A percentile compares a stretch with the other conserved stretches of the same genome.
Conservation (phyloP, 495 filamentous ascomycete species). For the Penicillium samsonianum region DNA sequence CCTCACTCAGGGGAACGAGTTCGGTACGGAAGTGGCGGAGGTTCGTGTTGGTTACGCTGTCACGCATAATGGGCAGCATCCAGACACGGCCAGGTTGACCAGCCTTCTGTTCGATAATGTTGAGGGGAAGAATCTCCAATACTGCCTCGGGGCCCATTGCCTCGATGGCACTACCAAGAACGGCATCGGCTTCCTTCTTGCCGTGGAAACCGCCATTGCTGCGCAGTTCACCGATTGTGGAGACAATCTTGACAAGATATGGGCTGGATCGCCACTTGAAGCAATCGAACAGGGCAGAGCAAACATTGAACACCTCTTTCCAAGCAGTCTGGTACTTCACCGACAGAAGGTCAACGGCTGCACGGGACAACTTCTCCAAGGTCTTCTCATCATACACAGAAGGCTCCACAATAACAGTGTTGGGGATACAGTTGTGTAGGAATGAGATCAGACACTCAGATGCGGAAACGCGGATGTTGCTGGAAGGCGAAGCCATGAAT, state of each 20-base stretch:
- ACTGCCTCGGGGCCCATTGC: conserved; percentile 87
- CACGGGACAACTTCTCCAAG: conserved; percentile 70
- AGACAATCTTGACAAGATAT: conserved; percentile 70
- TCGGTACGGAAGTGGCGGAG: conserved; percentile 81
- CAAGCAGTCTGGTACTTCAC: conserved; percentile 93
- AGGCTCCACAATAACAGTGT: conserved; percentile 75
- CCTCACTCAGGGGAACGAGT: conserved; percentile 84
- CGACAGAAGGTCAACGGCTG: conserved; percentile 69
- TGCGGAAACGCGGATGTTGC: conserved; percentile 89
- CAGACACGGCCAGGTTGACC: conserved; percentile 86
- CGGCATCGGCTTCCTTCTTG: conserved; percentile 91
- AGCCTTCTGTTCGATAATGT: conserved; percentile 71
- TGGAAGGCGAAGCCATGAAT: conserved; percentile 82
- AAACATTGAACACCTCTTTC: conserved; percentile 91
- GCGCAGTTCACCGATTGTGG: conserved; percentile 81
- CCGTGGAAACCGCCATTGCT: conserved; percentile 86
- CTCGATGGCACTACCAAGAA: conserved; percentile 80
- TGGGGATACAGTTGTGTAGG: conserved; percentile 81
- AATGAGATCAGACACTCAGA: conserved; percentile 95
- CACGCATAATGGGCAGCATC: conserved; percentile 87
- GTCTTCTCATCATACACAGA: conserved; percentile 86
- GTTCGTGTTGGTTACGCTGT: conserved; percentile 80
- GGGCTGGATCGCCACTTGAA: conserved; percentile 81
- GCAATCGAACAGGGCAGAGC: conserved; percentile 83
- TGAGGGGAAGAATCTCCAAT: conserved; percentile 78